A percentile compares a stretch with the other conserved stretches of the same genome.
phyloP scores from a whole-genome alignment of 257 asterid species.

The Rauvolfia tetraphylla region DNA sequence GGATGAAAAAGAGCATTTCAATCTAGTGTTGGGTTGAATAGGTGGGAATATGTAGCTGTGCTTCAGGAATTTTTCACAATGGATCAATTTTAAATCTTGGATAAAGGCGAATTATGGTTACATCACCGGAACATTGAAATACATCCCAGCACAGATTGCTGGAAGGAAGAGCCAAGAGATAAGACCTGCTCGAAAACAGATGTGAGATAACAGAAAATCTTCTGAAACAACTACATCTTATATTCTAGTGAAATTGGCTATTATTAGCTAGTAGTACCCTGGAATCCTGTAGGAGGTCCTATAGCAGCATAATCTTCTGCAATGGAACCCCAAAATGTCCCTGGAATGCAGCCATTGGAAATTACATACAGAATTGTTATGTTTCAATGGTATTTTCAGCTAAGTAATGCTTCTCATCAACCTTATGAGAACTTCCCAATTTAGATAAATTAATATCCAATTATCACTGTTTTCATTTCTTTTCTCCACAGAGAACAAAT shows the following conservation, averaged over 20 bases:
- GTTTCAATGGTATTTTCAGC: background rate
- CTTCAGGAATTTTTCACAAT: background rate
- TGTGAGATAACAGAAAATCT: background rate
- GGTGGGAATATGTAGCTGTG: too few species aligned
- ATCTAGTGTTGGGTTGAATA: background rate
- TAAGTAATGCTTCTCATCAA: background rate
- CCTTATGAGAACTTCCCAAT: background rate
- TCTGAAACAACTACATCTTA: background rate
- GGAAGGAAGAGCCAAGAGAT: conserved; percentile 88
- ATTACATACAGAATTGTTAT: background rate
- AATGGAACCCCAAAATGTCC: conserved; percentile 67
- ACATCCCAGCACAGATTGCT: conserved; percentile 69
- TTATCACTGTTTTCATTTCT: background rate
- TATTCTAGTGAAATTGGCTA: background rate
- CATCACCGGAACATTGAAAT: conserved; percentile 62
- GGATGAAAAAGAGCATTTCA: conserved; percentile 7
- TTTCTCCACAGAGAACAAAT: background rate
- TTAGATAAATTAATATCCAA: background rate
- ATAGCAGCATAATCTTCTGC: conserved; percentile 71
- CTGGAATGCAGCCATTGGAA: conserved; percentile 35
- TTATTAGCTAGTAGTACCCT: conserved; percentile 35
- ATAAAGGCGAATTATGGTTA: background rate
- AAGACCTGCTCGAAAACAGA: conserved; percentile 39
- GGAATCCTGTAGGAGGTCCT: conserved; percentile 92
- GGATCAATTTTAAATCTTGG: background rate